Conservation (phyloP, 2,329 filamentous ascomycete species). For the Pseudogymnoascus pannorum region DNA sequence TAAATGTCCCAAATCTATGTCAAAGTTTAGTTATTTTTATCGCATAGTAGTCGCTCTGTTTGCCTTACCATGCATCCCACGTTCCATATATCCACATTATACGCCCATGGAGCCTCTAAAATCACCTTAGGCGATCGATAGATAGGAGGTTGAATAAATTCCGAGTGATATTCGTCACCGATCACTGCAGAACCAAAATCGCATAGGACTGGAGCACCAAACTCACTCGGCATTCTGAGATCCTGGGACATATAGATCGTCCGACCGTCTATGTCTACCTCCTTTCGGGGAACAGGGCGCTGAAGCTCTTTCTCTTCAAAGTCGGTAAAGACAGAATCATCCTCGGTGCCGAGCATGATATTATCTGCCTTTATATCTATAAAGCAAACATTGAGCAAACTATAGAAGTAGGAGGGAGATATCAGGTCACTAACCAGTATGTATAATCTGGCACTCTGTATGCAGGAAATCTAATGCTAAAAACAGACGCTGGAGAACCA, state of each 20-base stretch:
- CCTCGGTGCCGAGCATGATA: slow-evolving; percentile 34
- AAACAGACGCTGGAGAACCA: slow-evolving; percentile 35
- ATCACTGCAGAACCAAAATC: slow-evolving; percentile 42
- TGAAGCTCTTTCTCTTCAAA: slow-evolving; percentile 36
- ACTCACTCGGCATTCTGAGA: slow-evolving; percentile 24
- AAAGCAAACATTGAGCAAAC: slow-evolving; percentile 15
- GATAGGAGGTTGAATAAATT: slow-evolving; percentile 34
- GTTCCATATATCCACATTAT: slow-evolving; percentile 46
- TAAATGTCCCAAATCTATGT: slow-evolving; percentile 42
- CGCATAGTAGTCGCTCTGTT: slow-evolving; percentile 6
- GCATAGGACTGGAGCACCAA: slow-evolving; percentile 36
- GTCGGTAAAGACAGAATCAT: slow-evolving; percentile 31
- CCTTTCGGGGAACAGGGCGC: slow-evolving; percentile 37
- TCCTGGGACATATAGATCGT: slow-evolving; percentile 36
- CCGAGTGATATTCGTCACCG: slow-evolving; percentile 30
- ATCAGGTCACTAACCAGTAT: slow-evolving; percentile 34
- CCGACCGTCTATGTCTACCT: slow-evolving; percentile 29
- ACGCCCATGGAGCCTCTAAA: slow-evolving; percentile 35
- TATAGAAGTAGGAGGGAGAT: background rate
- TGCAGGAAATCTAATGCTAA: slow-evolving; percentile 40
- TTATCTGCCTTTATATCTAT: slow-evolving; percentile 41
- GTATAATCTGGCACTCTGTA: slow-evolving; percentile 36
- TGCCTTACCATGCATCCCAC: slow-evolving; percentile 40
- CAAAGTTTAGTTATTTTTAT: background rate
- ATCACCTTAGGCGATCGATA: slow-evolving; percentile 42